Evolutionary conservation across 768 basidiomycete genomes (phyloP).

Genomic region (Termitomyces sp.): DNA sequence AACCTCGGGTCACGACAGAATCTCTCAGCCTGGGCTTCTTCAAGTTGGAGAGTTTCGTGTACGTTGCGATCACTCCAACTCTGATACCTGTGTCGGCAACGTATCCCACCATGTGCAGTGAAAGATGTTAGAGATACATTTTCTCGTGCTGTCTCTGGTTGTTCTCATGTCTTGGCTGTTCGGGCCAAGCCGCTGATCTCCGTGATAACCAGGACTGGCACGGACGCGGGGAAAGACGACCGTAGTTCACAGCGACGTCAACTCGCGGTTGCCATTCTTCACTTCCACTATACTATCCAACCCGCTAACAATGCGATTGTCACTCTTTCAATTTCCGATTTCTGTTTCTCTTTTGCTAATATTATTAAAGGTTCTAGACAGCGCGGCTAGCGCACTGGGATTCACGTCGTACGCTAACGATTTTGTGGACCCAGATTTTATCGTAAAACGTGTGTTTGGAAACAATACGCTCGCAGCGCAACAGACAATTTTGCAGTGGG

Average conservation of each 20-base stretch:
- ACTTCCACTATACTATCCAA: neutral
- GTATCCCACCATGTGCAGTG: neutral
- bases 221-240: neutral
- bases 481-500: slow-evolving; percentile 40
- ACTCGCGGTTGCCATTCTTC: neutral
- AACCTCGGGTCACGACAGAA: too few relatives aligned
- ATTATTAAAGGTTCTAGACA: neutral
- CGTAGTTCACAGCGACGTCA: neutral
- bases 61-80: neutral
- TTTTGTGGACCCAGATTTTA: slow-evolving; percentile 47
- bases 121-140: too few relatives aligned
- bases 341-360: slow-evolving; percentile 11
- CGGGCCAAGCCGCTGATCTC: neutral
- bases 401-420: slow-evolving; percentile 46
- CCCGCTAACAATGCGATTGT: slow-evolving; percentile 19
- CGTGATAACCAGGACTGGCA: neutral
- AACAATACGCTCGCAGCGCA: slow-evolving; percentile 40
- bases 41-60: neutral
- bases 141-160: neutral
- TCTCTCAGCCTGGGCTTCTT: neutral
- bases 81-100: neutral
- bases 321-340: slow-evolving; percentile 21
- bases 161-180: neutral
- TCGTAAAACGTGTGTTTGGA: slow-evolving; percentile 36
- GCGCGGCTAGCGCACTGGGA: slow-evolving; percentile 11